These are phyloP conservation scores for Babesia divergens DNA, from an alignment of 169 alveolate species.

Conservation along the genomic window DNA sequence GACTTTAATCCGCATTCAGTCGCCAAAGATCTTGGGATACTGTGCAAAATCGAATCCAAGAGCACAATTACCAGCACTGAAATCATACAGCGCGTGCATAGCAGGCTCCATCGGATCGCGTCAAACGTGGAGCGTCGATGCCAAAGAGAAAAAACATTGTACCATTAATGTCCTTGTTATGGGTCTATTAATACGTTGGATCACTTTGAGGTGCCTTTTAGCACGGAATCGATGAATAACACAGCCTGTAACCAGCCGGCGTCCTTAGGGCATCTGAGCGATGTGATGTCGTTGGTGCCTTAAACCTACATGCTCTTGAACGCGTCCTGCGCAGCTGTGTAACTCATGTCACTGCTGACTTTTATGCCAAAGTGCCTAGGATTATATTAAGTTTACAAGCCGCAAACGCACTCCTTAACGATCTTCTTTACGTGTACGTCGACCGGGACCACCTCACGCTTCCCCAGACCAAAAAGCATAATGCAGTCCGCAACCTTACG, in stretches of 20 bases:
- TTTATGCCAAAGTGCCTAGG: constrained; percentile 34
- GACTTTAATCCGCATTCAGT: constrained; percentile 64
- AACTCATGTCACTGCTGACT: not conserved
- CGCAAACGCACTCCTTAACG: constrained; percentile 22
- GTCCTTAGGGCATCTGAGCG: constrained; percentile 28
- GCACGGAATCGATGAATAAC: constrained; percentile 35
- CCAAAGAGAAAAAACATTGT: constrained; percentile 17
- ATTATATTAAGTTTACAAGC: not conserved
- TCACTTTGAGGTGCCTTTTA: not conserved
- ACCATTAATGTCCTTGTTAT: constrained; percentile 2
- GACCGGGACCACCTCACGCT: constrained; percentile 82
- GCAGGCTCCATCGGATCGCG: constrained; percentile 36
- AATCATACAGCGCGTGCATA: constrained; percentile 48
- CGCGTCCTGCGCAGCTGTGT: constrained; percentile 2
- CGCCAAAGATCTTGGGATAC: constrained; percentile 66
- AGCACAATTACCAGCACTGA: constrained; percentile 43
- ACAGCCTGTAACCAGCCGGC: constrained; percentile 66
- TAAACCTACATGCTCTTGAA: constrained; percentile 32
- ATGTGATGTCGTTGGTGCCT: not conserved
- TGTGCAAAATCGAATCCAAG: constrained; percentile 46
- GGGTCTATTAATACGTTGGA: not conserved
- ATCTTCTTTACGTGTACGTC: constrained; percentile 84
- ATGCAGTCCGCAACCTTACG: constrained; percentile 91
- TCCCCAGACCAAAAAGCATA: constrained; percentile 80
- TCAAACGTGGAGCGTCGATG: constrained; percentile 38